A percentile compares a stretch with the other conserved stretches of the same genome.
Evolutionary conservation across 352 stramenopile species (phyloP).

Genomic region (Phytophthora citrophthora): DNA sequence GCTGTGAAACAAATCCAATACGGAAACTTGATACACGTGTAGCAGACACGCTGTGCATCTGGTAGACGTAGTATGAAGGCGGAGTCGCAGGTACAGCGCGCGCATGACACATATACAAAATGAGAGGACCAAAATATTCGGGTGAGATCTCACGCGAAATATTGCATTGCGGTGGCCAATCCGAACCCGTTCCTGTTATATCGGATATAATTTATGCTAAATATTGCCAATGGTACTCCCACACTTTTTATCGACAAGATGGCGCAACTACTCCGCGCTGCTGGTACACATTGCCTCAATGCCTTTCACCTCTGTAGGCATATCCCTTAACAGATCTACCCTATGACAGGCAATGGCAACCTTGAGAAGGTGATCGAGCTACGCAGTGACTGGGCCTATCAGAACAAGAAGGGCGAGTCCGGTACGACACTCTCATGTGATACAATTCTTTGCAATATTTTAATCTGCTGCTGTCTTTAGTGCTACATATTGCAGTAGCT

Average conservation of each 20-base stretch:
- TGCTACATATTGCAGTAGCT: conserved; percentile 72
- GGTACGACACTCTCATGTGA: conserved; percentile 36
- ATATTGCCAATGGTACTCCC: neutral
- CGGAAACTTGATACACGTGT: no score
- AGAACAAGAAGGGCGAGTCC: conserved; percentile 88
- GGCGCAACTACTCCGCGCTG: conserved; percentile 55
- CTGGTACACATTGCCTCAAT: conserved; percentile 23
- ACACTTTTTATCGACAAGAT: conserved; percentile 26
- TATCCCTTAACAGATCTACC: neutral
- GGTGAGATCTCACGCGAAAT: no score
- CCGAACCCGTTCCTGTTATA: no score
- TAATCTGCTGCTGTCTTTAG: conserved; percentile 26
- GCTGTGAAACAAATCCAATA: no score
- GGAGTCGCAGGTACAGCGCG: no score
- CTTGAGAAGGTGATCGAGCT: conserved; percentile 77
- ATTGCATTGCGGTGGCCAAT: no score
- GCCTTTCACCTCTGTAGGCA: neutral
- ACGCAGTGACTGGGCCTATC: conserved; percentile 66
- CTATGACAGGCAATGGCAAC: conserved; percentile 60
- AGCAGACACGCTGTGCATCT: no score
- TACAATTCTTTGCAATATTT: neutral
- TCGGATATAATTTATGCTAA: no score
- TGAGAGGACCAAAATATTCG: no score
- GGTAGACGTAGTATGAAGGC: no score
- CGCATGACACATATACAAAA: no score